These are phyloP conservation scores for Colletotrichum somersetense DNA, from an alignment of 2,329 filamentous ascomycete species.

Conservation along the genomic window DNA sequence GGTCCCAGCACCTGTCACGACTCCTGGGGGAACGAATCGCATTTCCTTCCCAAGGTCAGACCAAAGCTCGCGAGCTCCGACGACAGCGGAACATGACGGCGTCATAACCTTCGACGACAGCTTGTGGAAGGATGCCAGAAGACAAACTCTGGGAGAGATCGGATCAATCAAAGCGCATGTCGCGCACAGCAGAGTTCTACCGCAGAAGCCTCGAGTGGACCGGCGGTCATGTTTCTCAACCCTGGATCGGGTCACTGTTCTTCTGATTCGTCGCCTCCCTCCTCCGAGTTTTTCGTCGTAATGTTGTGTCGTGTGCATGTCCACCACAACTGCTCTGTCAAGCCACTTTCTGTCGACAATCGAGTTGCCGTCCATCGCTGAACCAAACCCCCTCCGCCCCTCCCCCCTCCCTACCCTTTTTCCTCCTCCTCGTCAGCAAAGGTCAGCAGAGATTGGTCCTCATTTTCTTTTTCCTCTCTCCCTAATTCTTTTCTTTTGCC, in stretches of 20 bases:
- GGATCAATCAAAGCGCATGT: background rate
- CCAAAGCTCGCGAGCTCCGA: conserved; percentile 28
- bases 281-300: conserved; percentile 32
- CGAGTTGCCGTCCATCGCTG: conserved; percentile 21
- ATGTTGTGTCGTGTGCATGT: conserved; percentile 38
- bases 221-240: conserved; percentile 24
- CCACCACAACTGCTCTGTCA: conserved; percentile 32
- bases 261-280: conserved; percentile 23
- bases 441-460: conserved; percentile 23
- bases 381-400: background rate
- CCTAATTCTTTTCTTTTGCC: background rate
- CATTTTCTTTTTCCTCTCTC: conserved; percentile 16
- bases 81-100: conserved; percentile 18
- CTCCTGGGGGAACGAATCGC: conserved; percentile 40
- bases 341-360: conserved; percentile 38
- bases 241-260: background rate
- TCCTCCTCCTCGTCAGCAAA: conserved; percentile 12
- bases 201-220: conserved; percentile 10
- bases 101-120: conserved; percentile 20
- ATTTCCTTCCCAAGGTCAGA: conserved; percentile 25
- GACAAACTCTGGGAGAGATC: conserved; percentile 1
- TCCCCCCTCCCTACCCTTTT: background rate
- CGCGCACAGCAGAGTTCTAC: background rate
- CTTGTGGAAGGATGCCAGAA: background rate
- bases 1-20: conserved; percentile 38